Evolutionary conservation across 371 early-diverging fungal species (phyloP), one percentile per base, ranked within the genome.

Genomic region (Rhizomucor miehei): DNA sequence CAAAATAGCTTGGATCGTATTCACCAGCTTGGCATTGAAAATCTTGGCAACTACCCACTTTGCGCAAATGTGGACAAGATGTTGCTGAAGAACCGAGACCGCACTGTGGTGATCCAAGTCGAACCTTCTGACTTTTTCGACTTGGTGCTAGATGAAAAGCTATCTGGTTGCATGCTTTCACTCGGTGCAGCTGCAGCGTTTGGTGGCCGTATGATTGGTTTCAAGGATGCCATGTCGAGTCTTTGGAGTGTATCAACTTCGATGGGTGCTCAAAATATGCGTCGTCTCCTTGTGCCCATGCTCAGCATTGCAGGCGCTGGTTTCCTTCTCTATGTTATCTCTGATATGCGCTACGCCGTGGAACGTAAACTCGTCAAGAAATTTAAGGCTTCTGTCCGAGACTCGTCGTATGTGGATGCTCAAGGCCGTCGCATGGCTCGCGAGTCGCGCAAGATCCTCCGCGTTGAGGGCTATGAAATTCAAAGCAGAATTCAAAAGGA

Each of bases 381-480:
- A 61, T 81, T 94, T 54, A 81, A 86, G 56, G 60, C 78, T 6
- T 88, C 88, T 24, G 80, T 88, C 35, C 73, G 71, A 48, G 82
- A 85, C 45, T 64, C 81, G 1, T 67, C 77, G 4, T 88, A 91
- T 60, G 83, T 87, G 6, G 84, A 86, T 25, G 63, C 62, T 29
- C 89, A 91, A 56, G 80, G 86, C 14, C 79, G 82, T 48, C 85
- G 90, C 29, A 80, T 94, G 54, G 77, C 84, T 20, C 80, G 81
- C 25, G 88, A 87, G 54, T 81, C 89, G 2, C 78, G 87, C 41
- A 85, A 91, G 14, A 80, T 89, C 1, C 76, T 93, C 39, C 86
- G 90, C 35, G 79, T 86, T 34, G 89, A 88, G 56, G 88, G 89
- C 1, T 92, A 90, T 89, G 89, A 91, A 54, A 80, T 94, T 60